Conservation (phyloP, 257 asterid genomes). For the Anisodus tanguticus region DNA sequence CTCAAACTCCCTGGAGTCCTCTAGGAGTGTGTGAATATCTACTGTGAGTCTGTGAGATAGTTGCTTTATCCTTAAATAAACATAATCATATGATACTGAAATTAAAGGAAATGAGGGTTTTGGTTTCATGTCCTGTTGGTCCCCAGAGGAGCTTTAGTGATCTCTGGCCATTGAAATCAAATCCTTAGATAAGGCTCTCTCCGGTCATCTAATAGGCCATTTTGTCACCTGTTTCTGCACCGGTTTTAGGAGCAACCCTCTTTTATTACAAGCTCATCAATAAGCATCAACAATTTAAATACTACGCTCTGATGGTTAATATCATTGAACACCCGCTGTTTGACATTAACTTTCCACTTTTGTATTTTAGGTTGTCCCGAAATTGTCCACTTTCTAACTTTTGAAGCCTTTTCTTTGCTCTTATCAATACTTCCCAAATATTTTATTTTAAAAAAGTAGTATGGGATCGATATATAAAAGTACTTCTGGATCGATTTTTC, state of each 20-base stretch:
- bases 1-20: background rate
- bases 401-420: background rate
- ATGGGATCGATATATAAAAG: background rate
- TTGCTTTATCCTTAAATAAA: background rate
- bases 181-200: background rate
- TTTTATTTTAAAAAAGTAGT: background rate
- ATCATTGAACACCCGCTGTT: background rate
- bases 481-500: background rate
- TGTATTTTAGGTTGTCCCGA: background rate
- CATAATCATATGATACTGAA: background rate
- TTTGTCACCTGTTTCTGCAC: background rate
- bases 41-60: background rate
- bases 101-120: background rate
- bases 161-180: background rate
- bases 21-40: background rate
- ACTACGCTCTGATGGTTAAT: background rate
- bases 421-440: background rate
- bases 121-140: background rate
- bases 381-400: background rate
- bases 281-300: background rate
- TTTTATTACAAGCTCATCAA: background rate
- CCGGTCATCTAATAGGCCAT: background rate
- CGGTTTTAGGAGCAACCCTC: constrained; percentile 7
- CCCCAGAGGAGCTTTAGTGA: background rate
- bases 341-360: background rate